phyloP scores from a whole-genome alignment of 306 rosid genomes.

The Fragaria iinumae region DNA sequence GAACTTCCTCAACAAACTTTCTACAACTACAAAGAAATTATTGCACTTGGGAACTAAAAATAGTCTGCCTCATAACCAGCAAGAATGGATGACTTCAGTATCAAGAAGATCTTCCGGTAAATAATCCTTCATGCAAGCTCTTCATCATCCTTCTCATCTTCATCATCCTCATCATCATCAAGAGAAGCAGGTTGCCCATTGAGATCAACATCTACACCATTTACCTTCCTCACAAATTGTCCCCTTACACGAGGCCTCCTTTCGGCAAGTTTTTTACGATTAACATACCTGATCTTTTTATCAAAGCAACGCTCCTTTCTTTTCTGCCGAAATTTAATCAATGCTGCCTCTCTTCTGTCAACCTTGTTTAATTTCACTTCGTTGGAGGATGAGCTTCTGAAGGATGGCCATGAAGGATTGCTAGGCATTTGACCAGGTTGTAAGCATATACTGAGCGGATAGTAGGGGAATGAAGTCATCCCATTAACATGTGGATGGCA shows the following conservation, averaged over 20 bases:
- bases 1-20: conserved; percentile 9
- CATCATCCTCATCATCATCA: conserved; percentile 49
- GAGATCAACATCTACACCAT: conserved; percentile 75
- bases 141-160: conserved; percentile 54
- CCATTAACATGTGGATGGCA: conserved; percentile 69
- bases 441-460: conserved; percentile 62
- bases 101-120: conserved; percentile 35
- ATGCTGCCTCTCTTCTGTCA: conserved; percentile 96
- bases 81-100: conserved; percentile 7
- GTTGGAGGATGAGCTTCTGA: conserved; percentile 54
- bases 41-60: background rate
- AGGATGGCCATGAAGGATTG: conserved; percentile 63
- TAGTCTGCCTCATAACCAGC: conserved; percentile 6
- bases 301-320: conserved; percentile 95
- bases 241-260: conserved; percentile 91
- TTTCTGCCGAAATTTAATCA: conserved; percentile 92
- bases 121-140: conserved; percentile 37
- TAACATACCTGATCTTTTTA: conserved; percentile 89
- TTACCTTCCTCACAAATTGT: conserved; percentile 87
- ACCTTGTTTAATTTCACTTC: conserved; percentile 63
- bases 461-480: conserved; percentile 68
- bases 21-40: conserved; percentile 12
- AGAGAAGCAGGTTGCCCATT: conserved; percentile 72
- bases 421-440: conserved; percentile 77
- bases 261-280: conserved; percentile 81